These are phyloP conservation scores for Aureobasidium zeae DNA, from an alignment of 2,329 filamentous ascomycete genomes.

Conservation along the genomic window DNA sequence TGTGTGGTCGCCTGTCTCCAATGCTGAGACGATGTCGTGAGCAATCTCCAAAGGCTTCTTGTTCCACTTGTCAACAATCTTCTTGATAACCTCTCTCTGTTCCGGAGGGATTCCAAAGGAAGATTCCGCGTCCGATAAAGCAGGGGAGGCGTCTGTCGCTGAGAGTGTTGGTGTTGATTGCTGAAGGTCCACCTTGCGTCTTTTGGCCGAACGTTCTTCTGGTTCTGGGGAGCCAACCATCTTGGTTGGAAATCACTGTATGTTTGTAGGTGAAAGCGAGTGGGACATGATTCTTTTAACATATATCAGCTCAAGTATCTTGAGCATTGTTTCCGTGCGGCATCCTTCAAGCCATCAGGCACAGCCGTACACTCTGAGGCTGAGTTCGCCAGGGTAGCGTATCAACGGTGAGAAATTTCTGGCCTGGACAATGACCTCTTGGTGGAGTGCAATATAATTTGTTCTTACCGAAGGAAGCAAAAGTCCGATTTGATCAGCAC, in stretches of 20 bases:
- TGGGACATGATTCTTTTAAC: not conserved
- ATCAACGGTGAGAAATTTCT: not conserved
- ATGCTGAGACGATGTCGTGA: slow-evolving; percentile 17
- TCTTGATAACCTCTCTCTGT: slow-evolving; percentile 16
- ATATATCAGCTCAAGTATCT: not conserved
- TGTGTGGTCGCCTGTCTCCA: slow-evolving; percentile 18
- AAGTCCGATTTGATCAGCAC: slow-evolving; percentile 7
- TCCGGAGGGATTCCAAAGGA: slow-evolving; percentile 7
- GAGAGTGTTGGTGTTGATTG: slow-evolving; percentile 3
- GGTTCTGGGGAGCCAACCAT: too few species aligned
- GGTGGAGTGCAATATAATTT: slow-evolving; percentile 12
- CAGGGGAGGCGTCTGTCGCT: slow-evolving; percentile 2
- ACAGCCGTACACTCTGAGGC: not conserved
- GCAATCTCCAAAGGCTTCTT: slow-evolving; percentile 18
- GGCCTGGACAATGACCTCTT: not conserved
- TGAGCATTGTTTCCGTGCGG: not conserved
- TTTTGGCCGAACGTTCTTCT: not conserved
- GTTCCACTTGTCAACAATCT: slow-evolving; percentile 19
- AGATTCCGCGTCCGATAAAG: not conserved
- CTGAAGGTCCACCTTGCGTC: slow-evolving; percentile 1
- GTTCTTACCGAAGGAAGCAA: not conserved
- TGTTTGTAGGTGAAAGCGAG: too few species aligned
- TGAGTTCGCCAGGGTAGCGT: not conserved
- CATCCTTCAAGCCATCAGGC: slow-evolving; percentile 10
- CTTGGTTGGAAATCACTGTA: too few species aligned